These are phyloP conservation scores for Morella rubra DNA, from an alignment of 306 rosid species.

Conservation along the genomic window DNA sequence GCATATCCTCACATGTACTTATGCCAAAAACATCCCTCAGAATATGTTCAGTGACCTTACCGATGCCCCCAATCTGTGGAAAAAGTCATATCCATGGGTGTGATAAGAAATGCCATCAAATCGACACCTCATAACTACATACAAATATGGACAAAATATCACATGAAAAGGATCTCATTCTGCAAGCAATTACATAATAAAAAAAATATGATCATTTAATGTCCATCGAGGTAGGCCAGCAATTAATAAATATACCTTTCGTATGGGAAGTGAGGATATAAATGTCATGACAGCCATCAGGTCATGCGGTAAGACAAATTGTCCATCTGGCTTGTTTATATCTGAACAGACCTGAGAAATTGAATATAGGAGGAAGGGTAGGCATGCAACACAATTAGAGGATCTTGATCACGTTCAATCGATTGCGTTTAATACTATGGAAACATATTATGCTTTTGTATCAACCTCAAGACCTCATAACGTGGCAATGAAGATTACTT, in stretches of 20 bases:
- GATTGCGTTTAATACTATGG: background rate
- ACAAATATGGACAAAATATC: background rate
- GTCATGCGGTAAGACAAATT: conserved; percentile 69
- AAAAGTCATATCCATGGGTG: conserved; percentile 19
- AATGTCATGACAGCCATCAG: conserved; percentile 79
- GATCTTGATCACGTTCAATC: background rate
- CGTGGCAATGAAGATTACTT: background rate
- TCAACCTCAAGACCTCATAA: background rate
- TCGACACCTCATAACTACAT: conserved; percentile 20
- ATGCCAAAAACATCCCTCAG: conserved; percentile 79
- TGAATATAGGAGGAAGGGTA: conserved; percentile 9
- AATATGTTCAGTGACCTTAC: conserved; percentile 88
- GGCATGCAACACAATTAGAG: background rate
- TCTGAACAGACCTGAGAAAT: conserved; percentile 82
- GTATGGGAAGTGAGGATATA: conserved; percentile 87
- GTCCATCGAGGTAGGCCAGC: conserved; percentile 15
- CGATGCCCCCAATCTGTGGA: conserved; percentile 91
- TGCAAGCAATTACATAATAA: background rate
- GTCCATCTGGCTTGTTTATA: conserved; percentile 90
- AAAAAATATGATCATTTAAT: background rate
- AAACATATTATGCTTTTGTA: background rate
- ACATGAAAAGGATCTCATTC: background rate
- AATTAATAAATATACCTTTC: conserved; percentile 60
- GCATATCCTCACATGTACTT: conserved; percentile 79
- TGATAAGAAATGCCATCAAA: background rate